Percentiles rank a stretch among this genome's conserved stretches.
Conservation (phyloP, 257 asterid species). For the Scutellaria minor region DNA sequence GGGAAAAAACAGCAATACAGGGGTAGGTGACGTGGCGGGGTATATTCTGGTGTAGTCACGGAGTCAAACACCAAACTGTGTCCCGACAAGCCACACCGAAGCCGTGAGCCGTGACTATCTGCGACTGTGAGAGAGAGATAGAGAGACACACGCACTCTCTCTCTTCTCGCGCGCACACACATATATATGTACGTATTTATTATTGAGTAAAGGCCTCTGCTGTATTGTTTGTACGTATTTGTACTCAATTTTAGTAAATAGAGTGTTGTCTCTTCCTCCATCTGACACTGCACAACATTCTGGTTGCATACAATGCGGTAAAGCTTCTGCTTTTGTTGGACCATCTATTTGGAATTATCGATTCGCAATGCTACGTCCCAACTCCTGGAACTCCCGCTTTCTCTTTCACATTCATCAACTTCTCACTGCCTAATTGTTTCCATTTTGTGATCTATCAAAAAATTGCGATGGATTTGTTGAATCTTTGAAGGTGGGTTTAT, state of each 20-base stretch:
- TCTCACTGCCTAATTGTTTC: not conserved
- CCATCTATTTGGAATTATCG: constrained; percentile 25
- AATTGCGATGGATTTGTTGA: constrained; percentile 19
- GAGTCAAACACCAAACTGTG: constrained; percentile 34
- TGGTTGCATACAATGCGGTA: constrained; percentile 19
- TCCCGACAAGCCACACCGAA: constrained; percentile 55
- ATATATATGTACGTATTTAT: not conserved
- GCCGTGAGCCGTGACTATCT: constrained; percentile 27
- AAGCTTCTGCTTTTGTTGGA: constrained; percentile 17
- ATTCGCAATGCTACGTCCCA: constrained; percentile 30
- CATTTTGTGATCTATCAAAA: too few relatives aligned
- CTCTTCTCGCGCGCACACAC: not conserved
- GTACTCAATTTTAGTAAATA: constrained; percentile 2
- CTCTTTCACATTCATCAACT: not conserved
- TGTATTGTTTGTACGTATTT: constrained; percentile 2
- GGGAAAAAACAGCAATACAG: too few relatives aligned
- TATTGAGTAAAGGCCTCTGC: not conserved
- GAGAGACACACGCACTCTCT: not conserved
- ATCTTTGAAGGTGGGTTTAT: constrained; percentile 42
- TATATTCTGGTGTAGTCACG: constrained; percentile 24
- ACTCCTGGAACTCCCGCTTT: constrained; percentile 28
- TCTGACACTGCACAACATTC: constrained; percentile 26
- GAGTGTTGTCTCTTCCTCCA: constrained; percentile 10
- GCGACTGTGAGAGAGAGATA: not conserved
- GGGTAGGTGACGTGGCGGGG: not conserved